Evolutionary conservation across 2,329 filamentous ascomycete species (phyloP), one percentile per base, ranked within the genome.

Genomic region (Emergomyces orientalis): DNA sequence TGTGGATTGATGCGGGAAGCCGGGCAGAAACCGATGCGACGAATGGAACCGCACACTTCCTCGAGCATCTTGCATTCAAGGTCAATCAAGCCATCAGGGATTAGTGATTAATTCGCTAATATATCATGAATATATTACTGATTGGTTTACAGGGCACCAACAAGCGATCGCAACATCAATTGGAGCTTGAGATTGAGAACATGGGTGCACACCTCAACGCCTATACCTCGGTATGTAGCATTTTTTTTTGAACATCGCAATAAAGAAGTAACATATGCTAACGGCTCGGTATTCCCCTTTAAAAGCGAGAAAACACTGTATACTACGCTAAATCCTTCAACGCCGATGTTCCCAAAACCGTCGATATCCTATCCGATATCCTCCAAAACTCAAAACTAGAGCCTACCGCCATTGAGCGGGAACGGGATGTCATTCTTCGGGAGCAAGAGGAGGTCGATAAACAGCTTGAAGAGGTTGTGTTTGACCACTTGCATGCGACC

Each of bases 271-370:
- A 13, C 27, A 47, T 30, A 32, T n/a, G 34, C 27, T 59, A 27
- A 59, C 41, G 39, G 25, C 17, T 32, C 5, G 19, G 11, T 51
- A 2, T 39, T 43, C 56, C 55, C 41, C 63, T 66, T 67, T 37
- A 37, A 67, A 73, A 90, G 92, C 91, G 94, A 79, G 94, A 99
- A 81, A 97, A 97, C 86, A 99, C 94, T 73, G 94, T 99, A 76
- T 99, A 99, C 86, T 99, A 97, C 80, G 94, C 94, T 80, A 97
- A 97, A 83, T 88, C 93, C 68, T 96, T 99, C 84, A 99, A 99
- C 84, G 87, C 89, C 79, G 93, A 99, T 77, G 91, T 97, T 66
- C 92, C 92, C 73, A 89, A 92, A 78, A 90, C 90, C 75, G 94
- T 99, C 79, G 91, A 99, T 79, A 97, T 99, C 74, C 90, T 99